Percentiles rank a stretch among this genome's conserved stretches.
These are phyloP conservation scores for Chloris gayana DNA, from an alignment of 176 grass and related monocot genomes.

Conservation along the genomic window DNA sequence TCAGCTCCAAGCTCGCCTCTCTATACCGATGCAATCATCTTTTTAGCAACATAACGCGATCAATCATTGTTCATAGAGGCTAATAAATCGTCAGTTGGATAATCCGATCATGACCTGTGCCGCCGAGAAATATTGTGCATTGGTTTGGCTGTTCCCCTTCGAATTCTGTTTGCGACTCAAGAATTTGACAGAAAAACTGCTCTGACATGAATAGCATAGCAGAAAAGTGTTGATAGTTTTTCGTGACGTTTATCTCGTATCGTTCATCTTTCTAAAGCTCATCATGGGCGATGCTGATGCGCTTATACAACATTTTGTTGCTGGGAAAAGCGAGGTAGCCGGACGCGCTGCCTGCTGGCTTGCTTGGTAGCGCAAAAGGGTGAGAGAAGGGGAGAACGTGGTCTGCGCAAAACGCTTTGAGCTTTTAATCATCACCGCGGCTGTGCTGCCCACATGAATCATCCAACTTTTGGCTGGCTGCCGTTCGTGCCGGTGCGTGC, in stretches of 20 bases:
- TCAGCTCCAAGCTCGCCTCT: too few species aligned
- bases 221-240: neutral
- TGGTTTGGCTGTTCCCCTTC: neutral
- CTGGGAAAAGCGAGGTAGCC: slow-evolving; percentile 43
- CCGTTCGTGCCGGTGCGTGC: neutral
- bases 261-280: neutral
- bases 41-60: neutral
- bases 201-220: neutral
- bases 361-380: slow-evolving; percentile 36
- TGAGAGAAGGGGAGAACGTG: slow-evolving; percentile 33
- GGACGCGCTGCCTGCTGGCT: neutral
- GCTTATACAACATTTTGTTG: slow-evolving; percentile 11
- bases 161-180: too few species aligned
- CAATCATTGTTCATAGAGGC: neutral
- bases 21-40: neutral
- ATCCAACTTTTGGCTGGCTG: slow-evolving; percentile 29
- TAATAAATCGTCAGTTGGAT: too few species aligned
- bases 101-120: too few species aligned
- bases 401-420: slow-evolving; percentile 43
- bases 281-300: slow-evolving; percentile 8
- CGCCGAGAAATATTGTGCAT: too few species aligned
- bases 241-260: neutral
- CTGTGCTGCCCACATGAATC: slow-evolving; percentile 30
- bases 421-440: slow-evolving; percentile 37
- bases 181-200: neutral